Conservation (phyloP, 768 basidiomycete genomes). For the Hygrocybe coccinea region DNA sequence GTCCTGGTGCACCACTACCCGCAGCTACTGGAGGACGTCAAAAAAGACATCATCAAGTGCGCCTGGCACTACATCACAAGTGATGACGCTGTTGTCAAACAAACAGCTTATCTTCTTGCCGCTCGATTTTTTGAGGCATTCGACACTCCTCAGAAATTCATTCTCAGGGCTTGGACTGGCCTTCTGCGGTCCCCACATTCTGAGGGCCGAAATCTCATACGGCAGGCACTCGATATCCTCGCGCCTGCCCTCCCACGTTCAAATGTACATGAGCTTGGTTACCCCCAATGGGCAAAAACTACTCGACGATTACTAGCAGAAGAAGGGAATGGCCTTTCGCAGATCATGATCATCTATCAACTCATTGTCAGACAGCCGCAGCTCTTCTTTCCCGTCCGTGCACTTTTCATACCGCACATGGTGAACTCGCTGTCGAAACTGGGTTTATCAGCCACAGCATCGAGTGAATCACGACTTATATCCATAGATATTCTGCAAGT, state of each 20-base stretch:
- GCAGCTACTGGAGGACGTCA: slow-evolving; percentile 69
- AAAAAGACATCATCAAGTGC: slow-evolving; percentile 90
- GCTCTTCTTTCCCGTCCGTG: slow-evolving; percentile 88
- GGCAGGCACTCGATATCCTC: slow-evolving; percentile 82
- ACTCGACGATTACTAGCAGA: slow-evolving; percentile 84
- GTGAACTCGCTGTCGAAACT: slow-evolving; percentile 85
- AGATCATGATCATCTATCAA: slow-evolving; percentile 77
- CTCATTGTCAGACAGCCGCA: slow-evolving; percentile 87
- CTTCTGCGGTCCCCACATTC: slow-evolving; percentile 70
- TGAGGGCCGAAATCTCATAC: slow-evolving; percentile 72
- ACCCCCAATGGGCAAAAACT: slow-evolving; percentile 78
- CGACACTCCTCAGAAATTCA: slow-evolving; percentile 86
- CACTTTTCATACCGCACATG: slow-evolving; percentile 90
- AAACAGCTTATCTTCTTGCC: slow-evolving; percentile 84
- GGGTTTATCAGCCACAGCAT: slow-evolving; percentile 69
- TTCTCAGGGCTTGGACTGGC: slow-evolving; percentile 85
- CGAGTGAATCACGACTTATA: slow-evolving; percentile 74
- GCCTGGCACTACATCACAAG: slow-evolving; percentile 84
- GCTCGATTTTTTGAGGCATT: slow-evolving; percentile 89
- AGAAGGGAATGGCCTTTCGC: slow-evolving; percentile 61
- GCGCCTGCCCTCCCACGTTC: slow-evolving; percentile 73
- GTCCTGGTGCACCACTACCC: slow-evolving; percentile 82
- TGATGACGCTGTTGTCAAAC: slow-evolving; percentile 88
- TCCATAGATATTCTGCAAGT: slow-evolving; percentile 90
- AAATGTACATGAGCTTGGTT: slow-evolving; percentile 52